phyloP scores from a whole-genome alignment of 2,329 filamentous ascomycete genomes.

The Colletotrichum nymphaeae region DNA sequence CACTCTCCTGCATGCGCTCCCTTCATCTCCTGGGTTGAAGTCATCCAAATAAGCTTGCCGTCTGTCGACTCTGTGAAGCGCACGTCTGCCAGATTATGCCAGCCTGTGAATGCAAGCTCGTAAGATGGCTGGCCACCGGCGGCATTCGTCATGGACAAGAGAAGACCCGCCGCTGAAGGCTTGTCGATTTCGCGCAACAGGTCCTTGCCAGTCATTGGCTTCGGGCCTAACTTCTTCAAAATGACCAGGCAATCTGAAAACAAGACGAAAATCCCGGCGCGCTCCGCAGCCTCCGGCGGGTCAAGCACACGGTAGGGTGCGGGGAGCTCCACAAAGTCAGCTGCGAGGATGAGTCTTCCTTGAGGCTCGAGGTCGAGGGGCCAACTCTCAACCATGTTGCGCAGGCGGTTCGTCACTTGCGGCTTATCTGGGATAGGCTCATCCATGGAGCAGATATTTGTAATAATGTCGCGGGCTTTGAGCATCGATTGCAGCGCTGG shows the following conservation, averaged over 20 bases:
- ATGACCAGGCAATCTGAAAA: slow-evolving; percentile 87
- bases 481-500: slow-evolving; percentile 86
- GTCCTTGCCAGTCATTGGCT: slow-evolving; percentile 77
- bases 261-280: slow-evolving; percentile 79
- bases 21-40: slow-evolving; percentile 70
- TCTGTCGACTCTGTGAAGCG: slow-evolving; percentile 79
- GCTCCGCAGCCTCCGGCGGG: slow-evolving; percentile 55
- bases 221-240: slow-evolving; percentile 75
- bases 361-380: slow-evolving; percentile 76
- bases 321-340: slow-evolving; percentile 81
- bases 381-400: slow-evolving; percentile 83
- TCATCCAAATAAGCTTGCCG: slow-evolving; percentile 74
- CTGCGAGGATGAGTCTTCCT: slow-evolving; percentile 83
- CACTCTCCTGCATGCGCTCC: slow-evolving; percentile 62
- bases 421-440: slow-evolving; percentile 76
- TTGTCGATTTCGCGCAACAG: slow-evolving; percentile 88
- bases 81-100: slow-evolving; percentile 75
- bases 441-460: slow-evolving; percentile 96
- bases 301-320: slow-evolving; percentile 72
- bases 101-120: slow-evolving; percentile 81
- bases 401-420: slow-evolving; percentile 78
- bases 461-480: slow-evolving; percentile 91
- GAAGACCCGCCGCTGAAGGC: slow-evolving; percentile 72
- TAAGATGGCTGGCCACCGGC: slow-evolving; percentile 70
- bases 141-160: slow-evolving; percentile 72